phyloP scores from a whole-genome alignment of 768 basidiomycete species.

The Podaxis pistillaris region DNA sequence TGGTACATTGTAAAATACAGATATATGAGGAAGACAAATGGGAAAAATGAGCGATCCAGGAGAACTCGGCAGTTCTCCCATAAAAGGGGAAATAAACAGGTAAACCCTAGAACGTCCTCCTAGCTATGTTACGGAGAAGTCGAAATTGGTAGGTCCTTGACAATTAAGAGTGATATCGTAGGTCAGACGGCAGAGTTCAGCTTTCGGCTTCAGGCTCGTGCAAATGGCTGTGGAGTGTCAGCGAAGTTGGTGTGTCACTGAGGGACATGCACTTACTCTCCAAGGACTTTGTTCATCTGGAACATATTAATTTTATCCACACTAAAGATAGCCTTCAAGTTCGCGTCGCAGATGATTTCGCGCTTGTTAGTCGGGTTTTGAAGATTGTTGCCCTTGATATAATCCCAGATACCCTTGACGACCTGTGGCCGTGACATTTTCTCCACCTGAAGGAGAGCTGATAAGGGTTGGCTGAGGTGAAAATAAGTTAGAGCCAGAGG shows the following conservation, averaged over 20 bases:
- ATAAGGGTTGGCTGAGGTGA: slow-evolving; percentile 62
- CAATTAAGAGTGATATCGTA: neutral
- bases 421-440: slow-evolving; percentile 84
- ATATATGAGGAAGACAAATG: slow-evolving; percentile 4
- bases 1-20: slow-evolving; percentile 14
- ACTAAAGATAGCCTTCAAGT: slow-evolving; percentile 71
- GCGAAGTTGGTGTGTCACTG: neutral
- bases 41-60: neutral
- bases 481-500: slow-evolving; percentile 10
- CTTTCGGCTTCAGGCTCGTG: slow-evolving; percentile 30
- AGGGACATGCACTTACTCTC: slow-evolving; percentile 49
- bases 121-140: neutral
- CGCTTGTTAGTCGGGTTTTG: slow-evolving; percentile 85
- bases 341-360: slow-evolving; percentile 82
- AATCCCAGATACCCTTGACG: slow-evolving; percentile 87
- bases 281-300: slow-evolving; percentile 89
- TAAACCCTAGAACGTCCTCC: neutral
- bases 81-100: neutral
- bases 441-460: slow-evolving; percentile 63
- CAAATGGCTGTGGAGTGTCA: slow-evolving; percentile 28
- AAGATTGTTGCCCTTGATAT: slow-evolving; percentile 77
- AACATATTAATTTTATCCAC: slow-evolving; percentile 90
- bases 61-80: neutral
- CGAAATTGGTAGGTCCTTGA: neutral
- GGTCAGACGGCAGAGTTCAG: neutral